Evolutionary conservation across 192 early-diverging fungal genomes (phyloP).

Genomic region (Podila horticola): DNA sequence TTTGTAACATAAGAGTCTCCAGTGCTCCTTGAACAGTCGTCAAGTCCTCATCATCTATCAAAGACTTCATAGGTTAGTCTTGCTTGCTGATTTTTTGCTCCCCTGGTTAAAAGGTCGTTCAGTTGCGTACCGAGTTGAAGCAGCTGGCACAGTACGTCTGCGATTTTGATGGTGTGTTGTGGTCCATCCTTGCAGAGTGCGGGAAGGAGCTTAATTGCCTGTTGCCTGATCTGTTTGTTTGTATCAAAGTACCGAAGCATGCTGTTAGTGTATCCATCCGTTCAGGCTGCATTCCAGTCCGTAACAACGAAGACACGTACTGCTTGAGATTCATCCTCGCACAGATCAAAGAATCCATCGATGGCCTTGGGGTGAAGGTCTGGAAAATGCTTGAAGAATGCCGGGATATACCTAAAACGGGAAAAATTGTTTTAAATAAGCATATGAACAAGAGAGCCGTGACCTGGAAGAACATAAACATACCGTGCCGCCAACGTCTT

Average conservation of each 20-base stretch:
- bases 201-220: constrained; percentile 48
- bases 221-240: constrained; percentile 29
- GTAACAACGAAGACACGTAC: constrained; percentile 7
- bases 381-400: constrained; percentile 50
- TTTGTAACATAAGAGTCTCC: constrained; percentile 36
- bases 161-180: constrained; percentile 49
- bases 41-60: constrained; percentile 43
- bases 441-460: not conserved
- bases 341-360: constrained; percentile 51
- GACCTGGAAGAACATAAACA: not conserved
- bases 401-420: constrained; percentile 36
- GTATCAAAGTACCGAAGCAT: not conserved
- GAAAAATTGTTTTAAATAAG: no score
- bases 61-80: not conserved
- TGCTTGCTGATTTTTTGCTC: not conserved
- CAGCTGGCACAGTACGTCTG: constrained; percentile 48
- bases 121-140: constrained; percentile 44
- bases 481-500: constrained; percentile 48
- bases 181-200: constrained; percentile 37
- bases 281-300: not conserved
- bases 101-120: not conserved
- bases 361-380: constrained; percentile 41
- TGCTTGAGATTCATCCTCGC: constrained; percentile 41
- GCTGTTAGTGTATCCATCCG: not conserved
- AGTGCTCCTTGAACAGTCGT: constrained; percentile 32